Conservation (phyloP, 2,329 filamentous ascomycete genomes). For the Colletotrichum euphorbiae region DNA sequence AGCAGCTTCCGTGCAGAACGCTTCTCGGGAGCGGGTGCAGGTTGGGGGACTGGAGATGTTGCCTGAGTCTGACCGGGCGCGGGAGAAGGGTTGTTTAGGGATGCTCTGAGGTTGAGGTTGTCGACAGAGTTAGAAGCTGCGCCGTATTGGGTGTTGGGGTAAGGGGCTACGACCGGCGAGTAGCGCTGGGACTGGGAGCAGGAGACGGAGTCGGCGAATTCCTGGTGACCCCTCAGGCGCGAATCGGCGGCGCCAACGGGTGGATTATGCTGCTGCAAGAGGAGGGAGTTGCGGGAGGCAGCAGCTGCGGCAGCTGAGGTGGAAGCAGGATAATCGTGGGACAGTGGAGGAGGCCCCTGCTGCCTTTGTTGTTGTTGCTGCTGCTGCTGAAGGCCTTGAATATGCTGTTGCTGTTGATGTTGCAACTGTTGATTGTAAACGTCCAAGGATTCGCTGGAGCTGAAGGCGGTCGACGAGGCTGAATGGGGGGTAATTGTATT, state of each 20-base stretch:
- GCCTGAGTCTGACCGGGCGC: slow-evolving; percentile 15
- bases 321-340: slow-evolving; percentile 46
- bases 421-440: slow-evolving; percentile 43
- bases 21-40: slow-evolving; percentile 51
- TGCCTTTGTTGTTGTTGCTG: slow-evolving; percentile 48
- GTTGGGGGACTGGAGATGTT: slow-evolving; percentile 39
- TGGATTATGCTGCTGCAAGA: slow-evolving; percentile 38
- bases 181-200: slow-evolving; percentile 66
- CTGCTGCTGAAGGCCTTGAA: slow-evolving; percentile 47
- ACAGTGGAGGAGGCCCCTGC: slow-evolving; percentile 44
- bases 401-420: slow-evolving; percentile 43
- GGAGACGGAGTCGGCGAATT: slow-evolving; percentile 61
- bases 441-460: slow-evolving; percentile 62
- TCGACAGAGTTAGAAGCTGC: slow-evolving; percentile 55
- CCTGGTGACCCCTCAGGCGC: slow-evolving; percentile 51
- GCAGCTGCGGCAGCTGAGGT: slow-evolving; percentile 46
- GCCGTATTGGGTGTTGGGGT: slow-evolving; percentile 51
- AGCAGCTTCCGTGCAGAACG: slow-evolving; percentile 65
- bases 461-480: slow-evolving; percentile 60
- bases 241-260: slow-evolving; percentile 51
- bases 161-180: slow-evolving; percentile 47
- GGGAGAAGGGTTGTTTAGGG: slow-evolving; percentile 41
- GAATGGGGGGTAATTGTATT: slow-evolving; percentile 52
- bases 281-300: slow-evolving; percentile 48
- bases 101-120: slow-evolving; percentile 49